Conservation (phyloP, 1,284 basidiomycete species). For the Phlebopus sp. region DNA sequence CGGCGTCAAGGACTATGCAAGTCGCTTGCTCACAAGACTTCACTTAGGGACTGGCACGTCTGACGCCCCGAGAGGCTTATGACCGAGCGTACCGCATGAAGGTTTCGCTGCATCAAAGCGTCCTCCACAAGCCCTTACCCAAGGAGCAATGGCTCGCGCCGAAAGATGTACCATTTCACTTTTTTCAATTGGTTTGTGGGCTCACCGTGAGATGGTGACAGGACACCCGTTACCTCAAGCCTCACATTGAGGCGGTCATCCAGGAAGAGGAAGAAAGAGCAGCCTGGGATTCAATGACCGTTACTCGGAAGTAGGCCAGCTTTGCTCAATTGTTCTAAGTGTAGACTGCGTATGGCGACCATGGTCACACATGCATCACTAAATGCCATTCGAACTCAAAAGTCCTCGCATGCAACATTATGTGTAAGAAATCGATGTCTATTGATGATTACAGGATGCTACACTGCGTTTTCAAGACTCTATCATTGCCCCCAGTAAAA, state of each 20-base stretch:
- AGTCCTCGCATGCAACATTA: not conserved
- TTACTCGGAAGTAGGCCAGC: slow-evolving; percentile 56
- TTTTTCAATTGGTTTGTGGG: not conserved
- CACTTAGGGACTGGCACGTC: slow-evolving; percentile 75
- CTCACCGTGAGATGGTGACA: slow-evolving; percentile 34
- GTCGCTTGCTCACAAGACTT: not conserved
- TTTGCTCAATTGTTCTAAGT: not conserved
- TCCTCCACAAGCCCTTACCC: slow-evolving; percentile 81
- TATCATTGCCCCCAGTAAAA: not conserved
- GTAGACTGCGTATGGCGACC: slow-evolving; percentile 22
- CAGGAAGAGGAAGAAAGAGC: slow-evolving; percentile 79
- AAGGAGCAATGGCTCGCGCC: slow-evolving; percentile 83
- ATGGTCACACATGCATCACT: slow-evolving; percentile 16
- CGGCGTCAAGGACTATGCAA: not conserved
- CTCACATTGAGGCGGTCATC: slow-evolving; percentile 74
- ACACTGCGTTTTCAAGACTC: slow-evolving; percentile 10
- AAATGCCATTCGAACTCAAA: slow-evolving; percentile 4
- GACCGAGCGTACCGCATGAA: slow-evolving; percentile 93
- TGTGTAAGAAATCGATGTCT: not conserved
- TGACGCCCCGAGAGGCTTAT: slow-evolving; percentile 79
- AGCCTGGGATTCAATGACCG: slow-evolving; percentile 79
- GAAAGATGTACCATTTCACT: slow-evolving; percentile 58
- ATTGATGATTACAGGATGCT: slow-evolving; percentile 14
- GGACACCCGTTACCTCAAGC: slow-evolving; percentile 91
- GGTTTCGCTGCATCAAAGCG: slow-evolving; percentile 67